Evolutionary conservation across 768 basidiomycete species (phyloP).

Genomic region (Pleurotus giganteus): DNA sequence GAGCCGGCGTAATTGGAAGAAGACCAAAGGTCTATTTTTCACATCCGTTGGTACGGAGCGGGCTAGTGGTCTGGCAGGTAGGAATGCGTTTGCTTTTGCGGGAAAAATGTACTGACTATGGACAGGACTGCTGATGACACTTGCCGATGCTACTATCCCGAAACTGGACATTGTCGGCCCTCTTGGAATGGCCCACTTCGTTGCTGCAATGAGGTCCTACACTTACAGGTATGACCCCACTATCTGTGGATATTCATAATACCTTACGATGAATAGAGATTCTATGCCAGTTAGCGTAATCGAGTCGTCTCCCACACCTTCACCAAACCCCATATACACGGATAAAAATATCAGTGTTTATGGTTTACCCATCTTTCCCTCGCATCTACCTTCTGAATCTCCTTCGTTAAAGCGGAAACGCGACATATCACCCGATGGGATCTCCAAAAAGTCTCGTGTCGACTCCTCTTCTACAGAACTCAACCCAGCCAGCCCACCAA

Average conservation of each 20-base stretch:
- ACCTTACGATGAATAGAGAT: conserved; percentile 36
- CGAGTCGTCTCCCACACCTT: conserved; percentile 34
- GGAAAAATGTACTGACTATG: conserved; percentile 1
- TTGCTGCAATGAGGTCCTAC: conserved; percentile 71
- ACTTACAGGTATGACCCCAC: conserved; percentile 53
- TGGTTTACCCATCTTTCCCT: conserved; percentile 45
- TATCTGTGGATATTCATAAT: not conserved
- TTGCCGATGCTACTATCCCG: conserved; percentile 67
- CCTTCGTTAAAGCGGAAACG: conserved; percentile 43
- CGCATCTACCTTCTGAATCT: not conserved
- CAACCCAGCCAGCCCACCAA: not conserved
- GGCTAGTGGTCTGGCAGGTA: conserved; percentile 74
- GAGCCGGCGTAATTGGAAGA: conserved; percentile 62
- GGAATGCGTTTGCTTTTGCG: conserved; percentile 14
- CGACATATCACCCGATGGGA: conserved; percentile 30
- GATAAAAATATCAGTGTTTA: conserved; percentile 69
- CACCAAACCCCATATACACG: conserved; percentile 46
- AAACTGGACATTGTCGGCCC: conserved; percentile 70
- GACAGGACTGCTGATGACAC: conserved; percentile 73
- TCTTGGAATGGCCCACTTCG: conserved; percentile 61
- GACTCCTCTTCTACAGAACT: conserved; percentile 20
- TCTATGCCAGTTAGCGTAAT: conserved; percentile 43
- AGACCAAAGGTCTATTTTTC: conserved; percentile 69
- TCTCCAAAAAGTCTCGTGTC: conserved; percentile 31
- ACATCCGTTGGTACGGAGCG: conserved; percentile 63